Base-by-base conservation (phyloP, 1,284 basidiomycete genomes). In the Pascua guehoae region DNA sequence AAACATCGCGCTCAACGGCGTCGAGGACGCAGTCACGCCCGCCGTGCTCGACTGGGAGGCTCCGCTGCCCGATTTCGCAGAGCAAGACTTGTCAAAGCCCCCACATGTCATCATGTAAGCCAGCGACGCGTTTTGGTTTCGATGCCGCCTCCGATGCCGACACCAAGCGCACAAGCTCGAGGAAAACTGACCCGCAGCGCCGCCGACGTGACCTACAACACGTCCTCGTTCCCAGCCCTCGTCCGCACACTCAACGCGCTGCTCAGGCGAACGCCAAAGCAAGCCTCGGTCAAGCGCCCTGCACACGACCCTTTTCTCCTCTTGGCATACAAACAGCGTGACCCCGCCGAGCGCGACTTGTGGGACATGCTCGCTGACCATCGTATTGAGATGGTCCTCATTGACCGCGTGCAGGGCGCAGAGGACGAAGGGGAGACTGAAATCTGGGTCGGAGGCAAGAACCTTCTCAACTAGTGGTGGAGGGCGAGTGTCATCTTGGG, bases 181-280 rank as follows among this genome's bases (percentile, higher is more conserved):
- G 24, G 3, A 32, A 32, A 4, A 7, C 24, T 60, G 36, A 60
- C 49, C 36, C 16, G 36, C 62, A 90, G 90, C 54, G 90, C 92
- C 83, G 88, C 90, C 12, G 91, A 94, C 67, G 88, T 93, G 10
- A 87, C 89, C 0, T 93, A 93, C 78, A 93, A 93, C 75, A 90
- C 88, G 0, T 77, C 85, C 1, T 88, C 89, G 1, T 94, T 93
- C 74, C 83, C 86, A 8, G 57, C 64, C 0, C 68, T 78, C 11
- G 56, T 75, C 10, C 52, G 44, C 8, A 77, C 76, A 4, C 62
- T 78, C 2, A 55, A 55, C 15, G 41, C 61, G 2, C 65, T 77
- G 2, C 64, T 78, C 9, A 11, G 40, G 11, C 60, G 57, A 32
- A 32, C 24, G 24, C 53, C 7, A 14, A 14, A 41, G 16, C 36